Base-by-base conservation (phyloP, 495 filamentous ascomycete genomes). In the Haplographium delicatum region DNA sequence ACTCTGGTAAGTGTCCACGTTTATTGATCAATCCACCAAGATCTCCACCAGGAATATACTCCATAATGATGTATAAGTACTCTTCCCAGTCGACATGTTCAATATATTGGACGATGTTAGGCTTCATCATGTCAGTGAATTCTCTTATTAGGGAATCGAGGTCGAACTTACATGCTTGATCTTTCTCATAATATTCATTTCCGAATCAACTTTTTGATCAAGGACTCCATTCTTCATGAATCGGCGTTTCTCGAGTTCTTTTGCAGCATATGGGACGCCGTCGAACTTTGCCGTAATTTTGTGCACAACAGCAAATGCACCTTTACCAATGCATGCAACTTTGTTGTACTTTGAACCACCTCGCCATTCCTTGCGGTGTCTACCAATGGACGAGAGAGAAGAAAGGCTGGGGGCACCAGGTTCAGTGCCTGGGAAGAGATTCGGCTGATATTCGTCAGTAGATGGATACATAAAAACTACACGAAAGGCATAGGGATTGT, bases 61-160 rank as follows among this genome's bases (percentile, higher is more conserved):
- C 93, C 94, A 98, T 96, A 63, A 95, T 85, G 64, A 97, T 94
- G 60, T 94, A 91, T 11, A 96, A 76, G 60, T 88, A 79, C 20
- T 82, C 69, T 4, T 81, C 74, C 63, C 84, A 81, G 54, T 95
- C 88, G 47, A 89, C 74, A 61, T 91, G 84, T 50, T 93, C 87
- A 43, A 93, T 79, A 57, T 89, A 97, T 59, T 88, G 75, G 18
- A 98, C 91, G 54, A 97, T 91, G 57, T 98, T 93, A 2, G 83
- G 78, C 87, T 93, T 51, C n/a, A 16, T 40, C 23, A 37, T n/a
- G 44, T 65, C 49, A 67, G 64, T 26, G 40, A 16, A 43, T 31
- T 38, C 35, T 27, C 38, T 28, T 40, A 16, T 7, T 7, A 6
- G 13, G 31, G 30, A 15, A 8, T 5, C 44, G 11, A 2, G 44